Evolutionary conservation across 768 basidiomycete species (phyloP).

Genomic region (Amanita rubescens): DNA sequence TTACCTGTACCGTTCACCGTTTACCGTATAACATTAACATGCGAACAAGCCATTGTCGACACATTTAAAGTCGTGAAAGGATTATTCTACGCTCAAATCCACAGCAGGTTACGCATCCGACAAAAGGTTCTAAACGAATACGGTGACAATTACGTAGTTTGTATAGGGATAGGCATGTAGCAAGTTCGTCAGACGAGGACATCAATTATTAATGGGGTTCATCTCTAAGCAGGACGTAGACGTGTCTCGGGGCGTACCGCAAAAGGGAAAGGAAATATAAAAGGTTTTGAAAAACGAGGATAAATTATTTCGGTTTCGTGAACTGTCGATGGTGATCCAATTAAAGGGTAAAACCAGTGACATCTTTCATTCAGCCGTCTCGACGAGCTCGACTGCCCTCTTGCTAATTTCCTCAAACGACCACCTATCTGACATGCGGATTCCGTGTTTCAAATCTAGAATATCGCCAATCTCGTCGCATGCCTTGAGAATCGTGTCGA

Average conservation of each 20-base stretch:
- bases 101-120: not conserved
- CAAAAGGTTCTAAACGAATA: not conserved
- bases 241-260: no score
- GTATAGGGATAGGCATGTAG: not conserved
- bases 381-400: constrained; percentile 60
- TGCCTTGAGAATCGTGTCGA: constrained; percentile 78
- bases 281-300: not conserved
- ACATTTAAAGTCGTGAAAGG: no score
- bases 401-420: constrained; percentile 63
- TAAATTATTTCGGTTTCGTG: not conserved
- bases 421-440: constrained; percentile 57
- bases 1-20: no score
- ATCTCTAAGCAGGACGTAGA: not conserved
- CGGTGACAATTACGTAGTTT: not conserved
- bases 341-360: not conserved
- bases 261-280: no score
- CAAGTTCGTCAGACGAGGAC: not conserved
- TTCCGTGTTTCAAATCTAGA: constrained; percentile 83
- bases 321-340: not conserved
- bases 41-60: no score
- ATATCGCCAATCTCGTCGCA: constrained; percentile 90
- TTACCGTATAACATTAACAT: no score
- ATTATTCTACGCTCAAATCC: no score
- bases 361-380: constrained; percentile 6
- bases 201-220: not conserved